Conservation (phyloP, 2,329 filamentous ascomycete species). For the Coleophoma eucalyptorum region DNA sequence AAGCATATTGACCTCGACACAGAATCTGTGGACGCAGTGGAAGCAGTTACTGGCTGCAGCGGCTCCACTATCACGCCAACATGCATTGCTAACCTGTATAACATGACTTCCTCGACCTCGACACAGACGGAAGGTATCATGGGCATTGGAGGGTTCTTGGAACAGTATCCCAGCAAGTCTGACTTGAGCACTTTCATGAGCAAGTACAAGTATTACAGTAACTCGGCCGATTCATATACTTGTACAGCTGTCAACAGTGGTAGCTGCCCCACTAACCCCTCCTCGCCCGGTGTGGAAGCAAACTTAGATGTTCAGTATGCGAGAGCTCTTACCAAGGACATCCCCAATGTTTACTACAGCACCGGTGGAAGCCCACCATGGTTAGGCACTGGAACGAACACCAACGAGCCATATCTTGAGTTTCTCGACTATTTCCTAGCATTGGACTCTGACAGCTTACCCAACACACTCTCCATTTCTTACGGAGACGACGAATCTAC, state of each 20-base stretch:
- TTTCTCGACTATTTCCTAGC: conserved; percentile 57
- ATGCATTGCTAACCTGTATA: conserved; percentile 26
- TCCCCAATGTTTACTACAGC: conserved; percentile 50
- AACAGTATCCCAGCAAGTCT: conserved; percentile 19
- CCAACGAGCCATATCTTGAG: conserved; percentile 66
- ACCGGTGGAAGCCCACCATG: conserved; percentile 53
- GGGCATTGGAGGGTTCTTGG: conserved; percentile 24
- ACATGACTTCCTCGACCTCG: conserved; percentile 12
- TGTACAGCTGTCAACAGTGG: conserved; percentile 23
- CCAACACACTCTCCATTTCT: conserved; percentile 54
- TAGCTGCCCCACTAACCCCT: conserved; percentile 25
- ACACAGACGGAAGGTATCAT: conserved; percentile 17
- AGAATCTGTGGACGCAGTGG: conserved; percentile 4
- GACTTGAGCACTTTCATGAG: conserved; percentile 23
- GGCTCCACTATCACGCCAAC: conserved; percentile 20
- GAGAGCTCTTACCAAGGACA: conserved; percentile 49
- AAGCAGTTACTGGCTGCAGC: conserved; percentile 21
- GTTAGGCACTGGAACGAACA: conserved; percentile 40
- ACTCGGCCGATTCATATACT: conserved; percentile 28
- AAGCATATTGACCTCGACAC: conserved; percentile 1
- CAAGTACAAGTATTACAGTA: conserved; percentile 17
- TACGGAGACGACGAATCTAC: conserved; percentile 52
- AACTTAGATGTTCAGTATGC: conserved; percentile 58
- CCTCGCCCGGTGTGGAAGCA: conserved; percentile 37
- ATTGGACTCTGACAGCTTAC: conserved; percentile 46